Base-by-base conservation (phyloP, 1,139 yeast genomes). In the Diutina mesorugosa region DNA sequence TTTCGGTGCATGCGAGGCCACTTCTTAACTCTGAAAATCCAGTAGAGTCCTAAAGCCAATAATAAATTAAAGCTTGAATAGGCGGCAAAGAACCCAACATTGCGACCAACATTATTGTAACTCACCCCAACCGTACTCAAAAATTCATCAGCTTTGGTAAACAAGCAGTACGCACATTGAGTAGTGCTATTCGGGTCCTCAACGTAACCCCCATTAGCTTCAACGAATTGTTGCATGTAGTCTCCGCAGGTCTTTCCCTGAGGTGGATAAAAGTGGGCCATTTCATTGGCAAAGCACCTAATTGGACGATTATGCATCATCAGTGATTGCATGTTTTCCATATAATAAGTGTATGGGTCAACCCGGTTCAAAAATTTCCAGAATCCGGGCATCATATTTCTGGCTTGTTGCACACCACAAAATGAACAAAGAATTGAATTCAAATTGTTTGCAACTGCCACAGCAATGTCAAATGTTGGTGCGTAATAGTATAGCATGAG, bases 391-490 rank as follows among this genome's bases (percentile, higher is more conserved):
- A 50, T 50, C 38, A 28, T 26, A 6, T n/a, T 10, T 14, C 29
- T n/a, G n/a, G 53, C 38, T 28, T 50, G 53, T 12, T 26, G 38
- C 12, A 50, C 53, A 50, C 53, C 53, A 32, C 26, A 28, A 32
- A 50, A 50, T 18, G 41, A 29, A 14, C 29, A 30, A 10, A 50
- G 16, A 5, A 50, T 14, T 8, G 53, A 28, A 41, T 30, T 26
- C 32, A 50, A 50, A 63, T 81, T 71, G 58, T 83, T 79, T 57
- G 77, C 73, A 52, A 83, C 69, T 51, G 83, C 83, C 52, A 79
- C 78, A 3, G 88, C 86, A 38, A 87, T 78, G 60, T 83, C 83
- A 54, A 82, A 72, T 67, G 84, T 81, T n/a, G 88, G 88, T 0
- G 87, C 70, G 63, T 79, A 69, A 63, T 83, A 82, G 48, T 83